Percentiles rank a stretch among this genome's conserved stretches.
phyloP scores from a whole-genome alignment of 2,329 filamentous ascomycete genomes.

The Penicillium sp. region DNA sequence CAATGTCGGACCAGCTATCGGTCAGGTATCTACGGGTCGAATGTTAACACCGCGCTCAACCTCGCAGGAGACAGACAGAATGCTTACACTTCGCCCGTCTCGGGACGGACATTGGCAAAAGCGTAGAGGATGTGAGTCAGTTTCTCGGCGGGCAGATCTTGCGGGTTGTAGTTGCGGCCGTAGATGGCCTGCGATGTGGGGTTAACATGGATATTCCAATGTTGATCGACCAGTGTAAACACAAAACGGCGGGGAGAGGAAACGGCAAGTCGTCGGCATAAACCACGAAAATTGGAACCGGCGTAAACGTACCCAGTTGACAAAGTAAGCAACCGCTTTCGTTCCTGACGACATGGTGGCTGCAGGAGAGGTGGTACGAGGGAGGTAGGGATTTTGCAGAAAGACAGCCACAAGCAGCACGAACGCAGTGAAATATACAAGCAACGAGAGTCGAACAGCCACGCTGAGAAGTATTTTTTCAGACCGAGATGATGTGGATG shows the following conservation, averaged over 20 bases:
- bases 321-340: constrained; percentile 45
- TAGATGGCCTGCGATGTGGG: constrained; percentile 67
- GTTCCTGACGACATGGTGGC: constrained; percentile 28
- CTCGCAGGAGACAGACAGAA: background rate
- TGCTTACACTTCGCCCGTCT: constrained; percentile 69
- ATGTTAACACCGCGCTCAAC: background rate
- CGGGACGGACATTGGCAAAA: constrained; percentile 80
- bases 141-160: constrained; percentile 74
- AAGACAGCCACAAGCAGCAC: constrained; percentile 18
- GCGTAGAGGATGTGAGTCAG: constrained; percentile 88
- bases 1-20: constrained; percentile 65
- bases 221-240: too few species aligned
- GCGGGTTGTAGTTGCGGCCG: constrained; percentile 76
- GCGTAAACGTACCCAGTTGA: constrained; percentile 42
- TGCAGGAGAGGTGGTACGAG: constrained; percentile 11
- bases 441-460: constrained; percentile 10
- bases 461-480: too few species aligned
- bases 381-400: constrained; percentile 14
- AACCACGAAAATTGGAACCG: background rate
- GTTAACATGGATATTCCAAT: constrained; percentile 4
- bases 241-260: too few species aligned
- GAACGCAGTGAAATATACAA: constrained; percentile 10
- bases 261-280: background rate
- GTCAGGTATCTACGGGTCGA: constrained; percentile 51
- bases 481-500: too few species aligned